Base-by-base conservation (phyloP, 2,329 filamentous ascomycete genomes). In the Berkeleyomyces rouxiae region DNA sequence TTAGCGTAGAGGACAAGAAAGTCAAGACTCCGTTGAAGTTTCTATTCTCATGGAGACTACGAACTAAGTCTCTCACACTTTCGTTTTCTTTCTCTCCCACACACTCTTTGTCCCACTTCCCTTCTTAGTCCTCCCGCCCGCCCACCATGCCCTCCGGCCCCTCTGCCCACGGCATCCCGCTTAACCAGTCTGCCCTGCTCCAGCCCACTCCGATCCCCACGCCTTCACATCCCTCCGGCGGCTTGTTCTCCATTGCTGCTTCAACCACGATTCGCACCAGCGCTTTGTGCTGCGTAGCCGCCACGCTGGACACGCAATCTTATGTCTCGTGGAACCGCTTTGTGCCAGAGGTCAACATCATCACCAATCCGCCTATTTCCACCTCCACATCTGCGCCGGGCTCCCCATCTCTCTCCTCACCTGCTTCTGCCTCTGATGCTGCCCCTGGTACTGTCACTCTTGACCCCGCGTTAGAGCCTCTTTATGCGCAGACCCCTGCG, bases 271-370 rank as follows among this genome's bases (percentile, higher is more conserved):
- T 62, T 13, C 43, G 13, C 16, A 40, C 49, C n/a, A 36, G 37
- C 37, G 49, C 61, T 4, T 36, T 62, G 3, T n/a, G n/a, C 39
- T 57, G 49, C 16, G 43, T 61, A 4, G 42, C 46, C 23, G 46
- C 37, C 40, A 49, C 55, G 4, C 62, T 63, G 47, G 47, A 53
- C 36, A 31, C 58, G 5, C 9, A 16, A 2, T 9, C 44, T 23
- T 63, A 63, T 31, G 23, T 39, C 23, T 31, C 33, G 1, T 63
- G 62, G 62, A 63, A 58, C 62, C 58, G 46, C 39, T 59, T 61
- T 16, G 40, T 59, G 7, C 47, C 62, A 4, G 6, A 16, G 7
- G 62, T 43, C 16, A 57, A 13, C 47, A n/a, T 60, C 2, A 7
- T 49, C 53, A 31, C 37, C 43, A 31, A 51, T 37, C 36, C 40